Conservation (phyloP, 78 protist species). For the Dictyostelium discoideum region dicty_2.7 NC_007090.3:356501-357000, state of each 20-base stretch:
- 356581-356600: constrained; percentile 19
- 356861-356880: background rate
- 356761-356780: background rate
- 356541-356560: too few relatives aligned
- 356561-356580: too few relatives aligned
- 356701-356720: background rate
- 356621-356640: constrained; percentile 80
- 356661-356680: constrained; percentile 12
- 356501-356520: too few relatives aligned
- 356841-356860: background rate
- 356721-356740: background rate
- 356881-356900: background rate
- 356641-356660: constrained; percentile 59
- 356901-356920: background rate
- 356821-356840: constrained; percentile 13
- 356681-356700: too few relatives aligned
- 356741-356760: background rate
- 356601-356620: constrained; percentile 55
- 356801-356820: background rate
- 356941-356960: background rate
- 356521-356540: background rate
- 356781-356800: background rate
- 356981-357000: background rate
- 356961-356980: background rate
- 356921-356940: background rate